Evolutionary conservation across 2,329 filamentous ascomycete genomes (phyloP), one percentile per base, ranked within the genome.

Genomic region (Colletotrichum limetticola): DNA sequence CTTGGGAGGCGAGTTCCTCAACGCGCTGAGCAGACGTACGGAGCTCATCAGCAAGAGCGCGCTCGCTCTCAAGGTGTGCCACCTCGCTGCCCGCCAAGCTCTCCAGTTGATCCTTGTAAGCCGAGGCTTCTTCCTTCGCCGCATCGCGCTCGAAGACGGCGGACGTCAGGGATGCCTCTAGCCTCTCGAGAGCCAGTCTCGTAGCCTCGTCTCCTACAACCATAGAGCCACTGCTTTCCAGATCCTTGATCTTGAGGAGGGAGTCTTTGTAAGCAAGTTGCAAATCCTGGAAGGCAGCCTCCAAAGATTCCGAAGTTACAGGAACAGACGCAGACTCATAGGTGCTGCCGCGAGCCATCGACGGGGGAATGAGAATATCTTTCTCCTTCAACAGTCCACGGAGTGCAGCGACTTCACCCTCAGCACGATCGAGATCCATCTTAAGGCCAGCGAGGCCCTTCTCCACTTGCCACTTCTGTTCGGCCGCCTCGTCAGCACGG

Each of bases 391-490:
- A 88, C 30, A 98, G 86, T 37, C 86, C 89, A 56, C 94, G 91
- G 53, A 99, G 88, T n/a, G 94, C 94, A 53, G 90, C 87, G 35
- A 97, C 97, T 84, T 99, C 97, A 80, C 97, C 94, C 82, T 98
- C 95, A 30, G 97, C 95, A 74, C 95, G 94, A 82, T 98, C 97
- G 55, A 99, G 90, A 79, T 98, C 96, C 93, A 98, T 98, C 85
- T 98, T 97, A 69, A 98, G 85, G 68, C 95, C 95, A 65, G 91
- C 89, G 2, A 98, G 86, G 22, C 95, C 95, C 83, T 97, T 97
- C 83, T 98, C 96, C 74, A 95, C 96, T 80, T 97, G 93, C 92
- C 94, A 98, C 83, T 98, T 98, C 79, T 97, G 94, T 79, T 98
- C 95, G 16, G 98, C 89, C 19, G 96, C 96, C 75, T 98, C 96